phyloP scores from a whole-genome alignment of 257 asterid species.

The Marsdenia floribunda region DNA sequence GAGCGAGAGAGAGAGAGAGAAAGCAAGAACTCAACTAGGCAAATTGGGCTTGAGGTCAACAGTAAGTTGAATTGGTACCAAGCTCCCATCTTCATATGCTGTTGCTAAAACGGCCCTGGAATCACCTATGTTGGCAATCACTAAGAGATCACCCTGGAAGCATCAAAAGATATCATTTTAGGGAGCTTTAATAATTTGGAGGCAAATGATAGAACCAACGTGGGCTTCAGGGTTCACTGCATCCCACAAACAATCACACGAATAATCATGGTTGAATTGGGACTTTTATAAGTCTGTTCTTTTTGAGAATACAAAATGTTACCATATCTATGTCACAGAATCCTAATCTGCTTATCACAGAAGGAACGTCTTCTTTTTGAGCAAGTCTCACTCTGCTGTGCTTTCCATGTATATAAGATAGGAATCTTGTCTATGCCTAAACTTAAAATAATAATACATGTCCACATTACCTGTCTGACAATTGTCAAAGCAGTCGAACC shows the following conservation, averaged over 20 bases:
- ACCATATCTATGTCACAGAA: neutral
- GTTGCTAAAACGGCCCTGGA: slow-evolving; percentile 76
- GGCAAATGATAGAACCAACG: neutral
- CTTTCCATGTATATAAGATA: neutral
- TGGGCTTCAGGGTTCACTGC: no score
- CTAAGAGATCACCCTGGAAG: slow-evolving; percentile 54
- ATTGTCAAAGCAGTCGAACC: slow-evolving; percentile 64
- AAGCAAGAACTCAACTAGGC: slow-evolving; percentile 43
- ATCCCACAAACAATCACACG: neutral
- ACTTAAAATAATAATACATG: neutral
- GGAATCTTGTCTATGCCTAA: neutral
- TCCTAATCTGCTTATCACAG: neutral
- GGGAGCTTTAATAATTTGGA: neutral
- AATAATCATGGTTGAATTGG: neutral
- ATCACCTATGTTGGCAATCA: slow-evolving; percentile 69
- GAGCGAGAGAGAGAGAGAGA: slow-evolving; percentile 14
- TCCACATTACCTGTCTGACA: slow-evolving; percentile 50
- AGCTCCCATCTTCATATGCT: slow-evolving; percentile 37
- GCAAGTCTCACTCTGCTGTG: neutral
- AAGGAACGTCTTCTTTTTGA: neutral
- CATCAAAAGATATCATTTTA: neutral
- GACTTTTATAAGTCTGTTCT: neutral
- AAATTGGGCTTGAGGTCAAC: slow-evolving; percentile 71
- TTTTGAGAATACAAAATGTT: neutral
- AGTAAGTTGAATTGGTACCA: slow-evolving; percentile 67